phyloP scores from a whole-genome alignment of 305 asterid species.

The Coffea humblotiana region DNA sequence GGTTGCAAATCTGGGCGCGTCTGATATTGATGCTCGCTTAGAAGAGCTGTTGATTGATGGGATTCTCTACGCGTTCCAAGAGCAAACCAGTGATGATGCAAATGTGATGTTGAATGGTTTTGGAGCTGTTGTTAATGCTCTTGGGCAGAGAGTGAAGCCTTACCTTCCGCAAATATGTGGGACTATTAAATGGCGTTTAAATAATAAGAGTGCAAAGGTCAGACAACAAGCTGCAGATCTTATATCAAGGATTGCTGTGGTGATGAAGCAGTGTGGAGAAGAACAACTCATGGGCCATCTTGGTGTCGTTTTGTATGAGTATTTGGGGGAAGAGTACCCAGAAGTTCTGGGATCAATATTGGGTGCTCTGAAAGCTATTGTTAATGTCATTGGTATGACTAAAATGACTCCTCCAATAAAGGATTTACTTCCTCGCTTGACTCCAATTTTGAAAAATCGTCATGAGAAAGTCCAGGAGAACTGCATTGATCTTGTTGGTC shows the following conservation, averaged over 20 bases:
- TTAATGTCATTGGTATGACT: constrained; percentile 96
- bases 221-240: constrained; percentile 96
- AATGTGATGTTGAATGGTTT: constrained; percentile 96
- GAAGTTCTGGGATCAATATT: constrained; percentile 93
- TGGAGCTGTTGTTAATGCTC: constrained; percentile 95
- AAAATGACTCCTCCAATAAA: constrained; percentile 98
- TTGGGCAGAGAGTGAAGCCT: constrained; percentile 86
- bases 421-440: constrained; percentile 88
- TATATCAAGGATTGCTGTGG: constrained; percentile 88
- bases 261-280: constrained; percentile 93
- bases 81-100: constrained; percentile 96
- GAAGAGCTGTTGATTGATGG: constrained; percentile 95
- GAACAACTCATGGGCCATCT: constrained; percentile 97
- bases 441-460: constrained; percentile 91
- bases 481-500: constrained; percentile 92
- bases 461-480: constrained; percentile 97
- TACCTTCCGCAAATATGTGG: constrained; percentile 97
- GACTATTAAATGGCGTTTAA: constrained; percentile 90
- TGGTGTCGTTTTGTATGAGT: constrained; percentile 88
- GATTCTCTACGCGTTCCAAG: constrained; percentile 95
- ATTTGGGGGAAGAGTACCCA: constrained; percentile 92
- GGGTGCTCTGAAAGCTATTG: constrained; percentile 93
- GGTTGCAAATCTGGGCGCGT: constrained; percentile 82
- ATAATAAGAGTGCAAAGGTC: constrained; percentile 93
- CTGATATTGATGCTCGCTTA: constrained; percentile 85